Conservation (phyloP, 257 asterid genomes). For the Solanum paucissectum region DNA sequence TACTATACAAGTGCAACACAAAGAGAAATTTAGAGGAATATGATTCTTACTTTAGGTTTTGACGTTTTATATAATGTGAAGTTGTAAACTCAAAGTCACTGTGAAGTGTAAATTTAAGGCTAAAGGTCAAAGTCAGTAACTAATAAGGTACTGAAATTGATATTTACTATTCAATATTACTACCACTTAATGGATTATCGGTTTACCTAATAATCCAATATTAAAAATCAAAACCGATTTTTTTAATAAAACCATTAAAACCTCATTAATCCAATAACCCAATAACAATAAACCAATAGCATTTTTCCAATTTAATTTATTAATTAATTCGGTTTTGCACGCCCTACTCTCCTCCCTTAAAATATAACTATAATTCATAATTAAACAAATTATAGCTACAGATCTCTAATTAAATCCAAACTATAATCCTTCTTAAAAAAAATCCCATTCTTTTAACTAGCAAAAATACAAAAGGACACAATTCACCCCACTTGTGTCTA, state of each 20-base stretch:
- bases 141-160: neutral
- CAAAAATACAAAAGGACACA: too few relatives aligned
- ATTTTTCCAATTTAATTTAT: too few relatives aligned
- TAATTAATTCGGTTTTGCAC: too few relatives aligned
- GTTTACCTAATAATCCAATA: neutral
- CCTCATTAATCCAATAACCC: neutral
- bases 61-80: neutral
- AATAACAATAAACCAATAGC: too few relatives aligned
- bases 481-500: neutral
- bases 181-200: neutral
- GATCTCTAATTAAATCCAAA: too few relatives aligned
- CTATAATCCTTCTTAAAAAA: too few relatives aligned
- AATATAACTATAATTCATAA: neutral
- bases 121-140: neutral
- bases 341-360: neutral
- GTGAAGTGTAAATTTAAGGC: neutral
- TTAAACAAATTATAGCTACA: too few relatives aligned
- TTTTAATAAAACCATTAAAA: too few relatives aligned
- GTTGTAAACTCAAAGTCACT: neutral
- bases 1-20: neutral
- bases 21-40: neutral
- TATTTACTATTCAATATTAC: neutral
- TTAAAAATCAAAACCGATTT: too few relatives aligned
- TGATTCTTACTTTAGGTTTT: neutral
- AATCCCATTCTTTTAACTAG: neutral